A percentile compares a stretch with the other conserved stretches of the same genome.
These are phyloP conservation scores for Raphanus sativus DNA, from an alignment of 345 rosid genomes.

Conservation along the genomic window DNA sequence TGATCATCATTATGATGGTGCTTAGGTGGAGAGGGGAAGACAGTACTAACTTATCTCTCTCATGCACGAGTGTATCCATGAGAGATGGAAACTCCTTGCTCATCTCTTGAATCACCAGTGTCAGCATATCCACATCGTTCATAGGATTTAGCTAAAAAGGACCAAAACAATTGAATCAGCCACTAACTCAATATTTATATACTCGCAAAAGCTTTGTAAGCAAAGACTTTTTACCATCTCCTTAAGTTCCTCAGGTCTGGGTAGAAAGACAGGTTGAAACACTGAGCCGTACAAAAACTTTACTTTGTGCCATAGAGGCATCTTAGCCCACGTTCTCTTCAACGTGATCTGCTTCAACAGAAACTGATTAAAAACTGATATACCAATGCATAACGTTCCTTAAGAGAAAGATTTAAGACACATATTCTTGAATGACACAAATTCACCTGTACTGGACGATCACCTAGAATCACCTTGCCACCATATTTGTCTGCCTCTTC, in stretches of 20 bases:
- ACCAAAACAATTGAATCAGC: constrained; percentile 4
- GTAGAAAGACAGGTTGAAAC: constrained; percentile 79
- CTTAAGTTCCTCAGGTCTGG: constrained; percentile 67
- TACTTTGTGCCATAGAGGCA: constrained; percentile 89
- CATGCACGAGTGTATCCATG: constrained; percentile 92
- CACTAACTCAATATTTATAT: neutral
- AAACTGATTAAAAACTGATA: neutral
- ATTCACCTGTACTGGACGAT: constrained; percentile 85
- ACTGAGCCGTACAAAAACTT: constrained; percentile 62
- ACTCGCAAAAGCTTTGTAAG: neutral
- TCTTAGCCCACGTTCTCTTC: constrained; percentile 75
- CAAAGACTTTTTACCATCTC: constrained; percentile 54
- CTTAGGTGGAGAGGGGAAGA: neutral
- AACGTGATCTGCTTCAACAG: constrained; percentile 61
- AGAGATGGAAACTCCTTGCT: constrained; percentile 90
- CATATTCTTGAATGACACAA: neutral
- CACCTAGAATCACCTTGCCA: constrained; percentile 83
- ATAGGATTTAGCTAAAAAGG: constrained; percentile 74
- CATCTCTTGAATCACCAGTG: constrained; percentile 89
- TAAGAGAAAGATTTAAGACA: neutral
- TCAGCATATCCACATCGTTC: constrained; percentile 83
- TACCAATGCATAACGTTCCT: neutral
- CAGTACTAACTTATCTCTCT: constrained; percentile 82
- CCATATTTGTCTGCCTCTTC: constrained; percentile 86
- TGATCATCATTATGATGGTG: neutral